A percentile compares a stretch with the other conserved stretches of the same genome.
These are phyloP conservation scores for Bifiguratus adelaidae DNA, from an alignment of 192 early-diverging fungal species.

Conservation along the genomic window DNA sequence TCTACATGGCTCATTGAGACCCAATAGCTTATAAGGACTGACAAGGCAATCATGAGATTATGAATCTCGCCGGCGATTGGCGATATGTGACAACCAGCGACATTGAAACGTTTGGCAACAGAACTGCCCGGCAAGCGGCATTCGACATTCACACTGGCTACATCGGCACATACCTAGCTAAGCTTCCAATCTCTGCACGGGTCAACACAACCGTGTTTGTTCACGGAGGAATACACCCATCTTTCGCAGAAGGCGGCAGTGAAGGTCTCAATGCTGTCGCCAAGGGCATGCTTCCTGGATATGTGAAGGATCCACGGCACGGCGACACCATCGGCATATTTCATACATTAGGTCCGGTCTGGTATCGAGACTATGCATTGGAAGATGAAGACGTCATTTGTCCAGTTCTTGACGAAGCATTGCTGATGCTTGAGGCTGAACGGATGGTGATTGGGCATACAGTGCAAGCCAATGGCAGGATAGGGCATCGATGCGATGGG, in stretches of 20 bases:
- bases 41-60: conserved; percentile 51
- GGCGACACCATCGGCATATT: conserved; percentile 18
- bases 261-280: conserved; percentile 35
- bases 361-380: conserved; percentile 51
- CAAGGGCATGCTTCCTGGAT: conserved; percentile 11
- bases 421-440: conserved; percentile 39
- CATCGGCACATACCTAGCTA: conserved; percentile 31
- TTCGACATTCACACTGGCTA: conserved; percentile 39
- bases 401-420: conserved; percentile 24
- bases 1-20: no score
- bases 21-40: no score
- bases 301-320: neutral
- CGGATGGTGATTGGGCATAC: conserved; percentile 68
- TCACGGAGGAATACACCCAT: conserved; percentile 42
- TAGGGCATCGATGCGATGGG: conserved; percentile 49
- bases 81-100: conserved; percentile 46
- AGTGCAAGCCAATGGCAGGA: conserved; percentile 37
- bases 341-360: conserved; percentile 16
- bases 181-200: conserved; percentile 27
- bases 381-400: conserved; percentile 36
- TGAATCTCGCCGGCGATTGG: conserved; percentile 49
- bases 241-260: conserved; percentile 18
- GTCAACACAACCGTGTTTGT: conserved; percentile 45
- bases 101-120: conserved; percentile 38
- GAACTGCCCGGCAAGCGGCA: conserved; percentile 21